Evolutionary conservation across 805 yeast genomes (phyloP), one percentile per base, ranked within the genome.

Genomic region (Hermanozyma aechmeae): DNA sequence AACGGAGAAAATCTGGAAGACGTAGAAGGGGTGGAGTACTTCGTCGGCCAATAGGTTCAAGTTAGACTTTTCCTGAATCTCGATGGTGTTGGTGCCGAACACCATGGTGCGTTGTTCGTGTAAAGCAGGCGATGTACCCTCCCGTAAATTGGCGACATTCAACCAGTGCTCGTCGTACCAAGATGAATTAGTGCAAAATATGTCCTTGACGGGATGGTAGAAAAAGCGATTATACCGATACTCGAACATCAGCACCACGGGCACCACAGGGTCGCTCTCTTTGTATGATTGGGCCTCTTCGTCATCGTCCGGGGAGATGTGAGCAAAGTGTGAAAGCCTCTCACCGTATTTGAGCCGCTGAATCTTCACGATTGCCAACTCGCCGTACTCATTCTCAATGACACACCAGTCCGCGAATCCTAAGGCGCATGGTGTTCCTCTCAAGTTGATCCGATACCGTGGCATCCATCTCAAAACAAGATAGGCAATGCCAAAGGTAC

Each of bases 401-500:
- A 86, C 94, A 11, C 87, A 80, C 92, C 96, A 84, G 45, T 86
- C 94, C 18, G 96, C 79, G 37, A 70, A 68, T 1, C 85, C 96
- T 36, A 92, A 59, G 0, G 93, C 79, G 4, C 71, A 65, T 16
- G 65, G 61, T 13, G 56, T 54, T 5, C 95, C 96, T 62, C 71
- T 66, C 37, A 83, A 54, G 31, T 65, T 65, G 29, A 92, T 72
- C 38, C 82, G 65, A 49, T 74, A 75, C 26, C 76, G 63, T 0
- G 97, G 97, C 26, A 84, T 49, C 99, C 99, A 92, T 40, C 95
- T 64, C 36, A 85, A 53, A 1, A 81, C 33, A 24, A 92, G 56
- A 43, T 77, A 89, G 2, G 76, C 75, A 2, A 85, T 26, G 0
- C 99, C 99, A 3, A 72, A 50, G 0, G 96, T 73, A 3, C 56